Evolutionary conservation across 768 basidiomycete genomes (phyloP).

Genomic region (Suillus hirtellus): DNA sequence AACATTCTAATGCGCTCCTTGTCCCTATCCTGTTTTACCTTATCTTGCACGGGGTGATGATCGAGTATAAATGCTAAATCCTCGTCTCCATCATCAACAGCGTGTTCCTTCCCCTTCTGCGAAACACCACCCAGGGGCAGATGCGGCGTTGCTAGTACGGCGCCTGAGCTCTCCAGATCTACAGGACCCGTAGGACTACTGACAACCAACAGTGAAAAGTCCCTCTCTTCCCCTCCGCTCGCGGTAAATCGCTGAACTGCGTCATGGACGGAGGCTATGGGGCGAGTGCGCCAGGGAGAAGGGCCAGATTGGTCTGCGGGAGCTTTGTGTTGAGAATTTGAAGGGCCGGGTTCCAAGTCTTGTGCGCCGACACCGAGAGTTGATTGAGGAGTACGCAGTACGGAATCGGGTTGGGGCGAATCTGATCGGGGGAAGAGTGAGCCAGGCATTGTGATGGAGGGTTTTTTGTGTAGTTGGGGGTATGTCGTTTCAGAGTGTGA

Average conservation of each 20-base stretch:
- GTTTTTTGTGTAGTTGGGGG: conserved; percentile 25
- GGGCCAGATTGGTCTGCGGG: conserved; percentile 20
- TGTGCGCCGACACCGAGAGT: neutral
- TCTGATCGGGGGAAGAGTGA: conserved; percentile 74
- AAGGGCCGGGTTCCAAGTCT: conserved; percentile 20
- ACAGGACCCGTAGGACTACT: conserved; percentile 40
- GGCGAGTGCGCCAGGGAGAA: conserved; percentile 35
- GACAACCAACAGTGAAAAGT: conserved; percentile 54
- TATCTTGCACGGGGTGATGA: conserved; percentile 54
- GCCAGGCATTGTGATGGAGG: conserved; percentile 72
- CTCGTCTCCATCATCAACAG: conserved; percentile 18
- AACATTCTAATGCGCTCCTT: conserved; percentile 63
- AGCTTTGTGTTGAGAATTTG: conserved; percentile 14
- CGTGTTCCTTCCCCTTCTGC: conserved; percentile 49
- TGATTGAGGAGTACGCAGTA: conserved; percentile 4
- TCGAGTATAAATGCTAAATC: conserved; percentile 30
- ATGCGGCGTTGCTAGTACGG: conserved; percentile 25
- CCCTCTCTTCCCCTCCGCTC: conserved; percentile 44
- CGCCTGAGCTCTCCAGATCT: conserved; percentile 25
- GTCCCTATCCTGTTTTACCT: conserved; percentile 61
- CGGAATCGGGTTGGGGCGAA: conserved; percentile 52
- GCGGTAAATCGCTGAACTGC: conserved; percentile 49
- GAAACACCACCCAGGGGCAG: conserved; percentile 15
- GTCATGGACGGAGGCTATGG: conserved; percentile 46
- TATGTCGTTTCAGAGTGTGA: conserved; percentile 20